Evolutionary conservation across 2,329 filamentous ascomycete genomes (phyloP).

Genomic region (Thielaviopsis musarum): DNA sequence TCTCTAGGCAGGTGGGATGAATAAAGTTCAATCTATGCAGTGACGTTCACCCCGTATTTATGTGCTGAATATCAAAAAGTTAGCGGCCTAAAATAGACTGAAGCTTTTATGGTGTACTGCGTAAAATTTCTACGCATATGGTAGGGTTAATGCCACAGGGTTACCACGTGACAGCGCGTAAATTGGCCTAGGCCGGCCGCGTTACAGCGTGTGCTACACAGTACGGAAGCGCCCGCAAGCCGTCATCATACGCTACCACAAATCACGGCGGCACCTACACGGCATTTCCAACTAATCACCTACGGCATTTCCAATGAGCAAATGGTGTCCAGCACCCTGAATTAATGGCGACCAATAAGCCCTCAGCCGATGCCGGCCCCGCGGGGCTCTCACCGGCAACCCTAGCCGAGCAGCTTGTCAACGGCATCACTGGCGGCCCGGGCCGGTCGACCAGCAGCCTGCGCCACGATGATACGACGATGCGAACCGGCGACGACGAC

Average conservation of each 20-base stretch:
- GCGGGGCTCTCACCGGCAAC: slow-evolving; percentile 51
- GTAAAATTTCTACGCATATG: too few species aligned
- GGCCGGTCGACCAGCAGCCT: neutral
- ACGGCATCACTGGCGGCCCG: slow-evolving; percentile 18
- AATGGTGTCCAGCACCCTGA: too few species aligned
- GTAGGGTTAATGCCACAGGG: neutral
- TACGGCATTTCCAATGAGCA: neutral
- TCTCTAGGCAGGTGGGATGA: too few species aligned
- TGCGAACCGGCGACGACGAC: neutral
- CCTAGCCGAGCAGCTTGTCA: slow-evolving; percentile 72
- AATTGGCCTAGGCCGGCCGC: neutral
- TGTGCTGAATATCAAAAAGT: too few species aligned
- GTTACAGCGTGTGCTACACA: neutral
- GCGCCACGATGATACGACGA: neutral
- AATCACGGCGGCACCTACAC: neutral
- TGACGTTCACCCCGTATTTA: too few species aligned
- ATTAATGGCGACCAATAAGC: neutral
- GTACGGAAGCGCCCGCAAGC: too few species aligned
- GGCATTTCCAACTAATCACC: too few species aligned
- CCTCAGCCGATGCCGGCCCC: neutral
- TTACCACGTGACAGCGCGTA: slow-evolving; percentile 2
- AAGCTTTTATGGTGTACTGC: too few species aligned
- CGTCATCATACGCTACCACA: too few species aligned
- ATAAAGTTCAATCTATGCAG: too few species aligned
- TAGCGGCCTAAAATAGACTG: too few species aligned